These are phyloP conservation scores for Diplocarpon rosae DNA, from an alignment of 2,329 filamentous ascomycete genomes.

Conservation along the genomic window DNA sequence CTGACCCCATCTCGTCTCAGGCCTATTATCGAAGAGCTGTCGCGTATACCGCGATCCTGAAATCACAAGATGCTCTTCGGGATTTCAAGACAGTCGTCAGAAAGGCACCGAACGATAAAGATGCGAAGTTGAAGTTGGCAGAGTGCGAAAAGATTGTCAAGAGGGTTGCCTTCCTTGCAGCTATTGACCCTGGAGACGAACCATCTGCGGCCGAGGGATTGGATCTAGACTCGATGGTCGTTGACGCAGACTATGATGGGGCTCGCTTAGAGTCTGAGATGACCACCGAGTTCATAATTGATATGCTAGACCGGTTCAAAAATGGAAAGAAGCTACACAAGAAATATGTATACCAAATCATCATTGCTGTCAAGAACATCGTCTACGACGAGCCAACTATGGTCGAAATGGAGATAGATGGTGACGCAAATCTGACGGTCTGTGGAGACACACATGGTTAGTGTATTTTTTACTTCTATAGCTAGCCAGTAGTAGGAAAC, in stretches of 20 bases:
- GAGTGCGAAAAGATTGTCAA: conserved; percentile 95
- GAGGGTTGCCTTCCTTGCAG: conserved; percentile 82
- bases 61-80: conserved; percentile 74
- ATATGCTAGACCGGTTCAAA: conserved; percentile 96
- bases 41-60: conserved; percentile 82
- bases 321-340: conserved; percentile 86
- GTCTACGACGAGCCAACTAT: conserved; percentile 91
- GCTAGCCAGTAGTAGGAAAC: background rate
- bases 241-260: conserved; percentile 81
- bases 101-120: conserved; percentile 78
- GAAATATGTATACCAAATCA: conserved; percentile 97
- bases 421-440: conserved; percentile 74
- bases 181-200: conserved; percentile 86
- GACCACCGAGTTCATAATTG: conserved; percentile 93
- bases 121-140: conserved; percentile 79
- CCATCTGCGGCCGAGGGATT: conserved; percentile 86
- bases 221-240: conserved; percentile 72
- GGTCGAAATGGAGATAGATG: conserved; percentile 79
- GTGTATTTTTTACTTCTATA: conserved; percentile 18
- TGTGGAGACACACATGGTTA: conserved; percentile 94
- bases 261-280: conserved; percentile 67
- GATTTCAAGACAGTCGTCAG: conserved; percentile 89
- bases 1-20: conserved; percentile 33
- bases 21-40: conserved; percentile 91
- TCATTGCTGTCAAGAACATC: conserved; percentile 79